Base-by-base conservation (phyloP, 768 basidiomycete genomes). In the Rhizopogon rudus region DNA sequence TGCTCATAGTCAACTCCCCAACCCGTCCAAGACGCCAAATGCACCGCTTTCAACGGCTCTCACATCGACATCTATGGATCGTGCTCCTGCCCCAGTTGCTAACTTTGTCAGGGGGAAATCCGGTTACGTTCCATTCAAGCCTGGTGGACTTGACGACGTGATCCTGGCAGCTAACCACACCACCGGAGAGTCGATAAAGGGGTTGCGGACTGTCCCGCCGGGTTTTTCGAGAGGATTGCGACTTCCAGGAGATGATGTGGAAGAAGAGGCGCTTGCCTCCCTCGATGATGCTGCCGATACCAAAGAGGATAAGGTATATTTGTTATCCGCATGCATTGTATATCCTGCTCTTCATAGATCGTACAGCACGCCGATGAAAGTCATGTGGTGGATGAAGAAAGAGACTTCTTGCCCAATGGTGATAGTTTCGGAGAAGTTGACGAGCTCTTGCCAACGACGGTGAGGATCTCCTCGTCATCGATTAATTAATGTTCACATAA, bases 51-150 rank as follows among this genome's bases (percentile, higher is more conserved):
- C 80, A 16, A 86, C 84, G 14, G 90, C 91, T 16, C 75, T 91
- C 4, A 91, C 87, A 2, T 97, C 94, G 10, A 93, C 91, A 2
- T 91, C 91, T 29, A 71, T 95, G 56, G 82, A 87, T 57, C 83
- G 96, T 49, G 88, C 91, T 3, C 95, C 94, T 7, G 92, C 85
- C 13, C 81, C 87, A 0, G 79, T 77, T 55, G 79, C 82, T 52
- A 86, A 82, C 53, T 98, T 98, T 70, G 94, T 98, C 17, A 78
- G 95, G 55, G 97, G 97, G 44, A 97, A 96, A 71, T 89, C 93
- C 20, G 88, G 89, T 43, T 84, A 95, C 71, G 83, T 95, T 8
- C 97, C 97, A 1, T 98, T 98, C 71, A 81, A 86, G 73, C 97
- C 97, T 6, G 97, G 97, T 44, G 97, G 97, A 2, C 74, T 98